Evolutionary conservation across 2,329 filamentous ascomycete species (phyloP), one percentile per base, ranked within the genome.

Genomic region (Zopfia rhizophila): DNA sequence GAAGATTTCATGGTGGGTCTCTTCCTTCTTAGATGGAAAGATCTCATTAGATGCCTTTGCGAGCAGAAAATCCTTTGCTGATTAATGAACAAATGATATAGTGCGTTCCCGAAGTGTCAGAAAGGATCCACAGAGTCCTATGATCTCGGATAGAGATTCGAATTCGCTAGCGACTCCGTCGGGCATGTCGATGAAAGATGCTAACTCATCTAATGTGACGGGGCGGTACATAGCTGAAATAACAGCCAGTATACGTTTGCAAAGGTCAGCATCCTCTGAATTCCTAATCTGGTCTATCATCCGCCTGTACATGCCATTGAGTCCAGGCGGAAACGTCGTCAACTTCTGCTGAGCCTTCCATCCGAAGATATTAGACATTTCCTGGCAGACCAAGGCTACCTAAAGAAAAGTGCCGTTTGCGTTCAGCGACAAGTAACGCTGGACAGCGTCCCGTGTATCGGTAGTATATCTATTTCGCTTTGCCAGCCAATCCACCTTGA

Each of bases 11-110:
- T n/a, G n/a, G n/a, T n/a, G n/a, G n/a, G n/a, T n/a, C n/a, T n/a
- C n/a, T n/a, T n/a, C n/a, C n/a, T n/a, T n/a, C n/a, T n/a, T n/a
- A n/a, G n/a, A n/a, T n/a, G n/a, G n/a, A n/a, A n/a, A n/a, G n/a
- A n/a, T n/a, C n/a, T n/a, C n/a, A n/a, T n/a, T n/a, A n/a, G n/a
- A n/a, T n/a, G n/a, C n/a, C n/a, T n/a, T n/a, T n/a, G n/a, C n/a
- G n/a, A n/a, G n/a, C n/a, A n/a, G n/a, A n/a, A n/a, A 75, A 12
- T 78, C 75, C 48, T 75, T 75, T 0, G 73, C 76, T 2, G 75
- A 77, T 40, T 74, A 69, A 42, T 78, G 73, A 1, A 78, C 61
- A 41, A 75, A 69, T 30, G 59, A 69, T 5, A 78, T 31, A 1
- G 21, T 48, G 1, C 27, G 44, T 0, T 72, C 41, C n/a, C 57